phyloP scores from a whole-genome alignment of 306 rosid species.

The Lathyrus aphaca region DNA sequence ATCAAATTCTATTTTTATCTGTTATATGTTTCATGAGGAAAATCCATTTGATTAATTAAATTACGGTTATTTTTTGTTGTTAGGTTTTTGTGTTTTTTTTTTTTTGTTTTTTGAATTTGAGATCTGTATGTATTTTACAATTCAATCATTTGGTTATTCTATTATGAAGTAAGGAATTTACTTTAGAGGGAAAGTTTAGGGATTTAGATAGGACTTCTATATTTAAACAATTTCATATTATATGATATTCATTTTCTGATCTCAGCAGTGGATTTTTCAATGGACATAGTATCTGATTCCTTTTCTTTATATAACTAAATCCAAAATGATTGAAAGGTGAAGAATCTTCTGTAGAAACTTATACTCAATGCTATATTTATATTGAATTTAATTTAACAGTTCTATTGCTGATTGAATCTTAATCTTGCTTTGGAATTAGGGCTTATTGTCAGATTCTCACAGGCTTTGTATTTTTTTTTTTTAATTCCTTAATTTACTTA shows the following conservation, averaged over 20 bases:
- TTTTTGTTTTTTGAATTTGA: background rate
- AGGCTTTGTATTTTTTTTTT: background rate
- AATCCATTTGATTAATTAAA: background rate
- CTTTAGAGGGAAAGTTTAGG: background rate
- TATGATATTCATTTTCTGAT: too few relatives aligned
- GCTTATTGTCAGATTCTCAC: background rate
- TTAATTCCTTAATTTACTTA: background rate
- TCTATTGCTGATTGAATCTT: slow-evolving; percentile 12
- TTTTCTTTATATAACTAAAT: background rate
- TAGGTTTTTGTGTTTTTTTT: too few relatives aligned
- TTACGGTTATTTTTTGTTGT: too few relatives aligned
- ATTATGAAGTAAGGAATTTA: background rate
- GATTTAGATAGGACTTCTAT: too few relatives aligned
- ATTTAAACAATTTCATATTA: background rate
- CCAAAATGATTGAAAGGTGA: slow-evolving; percentile 18
- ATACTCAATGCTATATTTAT: background rate
- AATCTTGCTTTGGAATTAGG: background rate
- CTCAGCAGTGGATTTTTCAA: background rate
- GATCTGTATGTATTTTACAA: slow-evolving; percentile 8
- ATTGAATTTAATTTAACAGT: background rate
- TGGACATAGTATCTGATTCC: background rate
- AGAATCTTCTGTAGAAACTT: background rate
- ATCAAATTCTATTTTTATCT: background rate
- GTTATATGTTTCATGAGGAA: background rate
- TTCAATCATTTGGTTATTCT: background rate